Evolutionary conservation across 257 asterid genomes (phyloP).

Genomic region (Petunia secreta): DNA sequence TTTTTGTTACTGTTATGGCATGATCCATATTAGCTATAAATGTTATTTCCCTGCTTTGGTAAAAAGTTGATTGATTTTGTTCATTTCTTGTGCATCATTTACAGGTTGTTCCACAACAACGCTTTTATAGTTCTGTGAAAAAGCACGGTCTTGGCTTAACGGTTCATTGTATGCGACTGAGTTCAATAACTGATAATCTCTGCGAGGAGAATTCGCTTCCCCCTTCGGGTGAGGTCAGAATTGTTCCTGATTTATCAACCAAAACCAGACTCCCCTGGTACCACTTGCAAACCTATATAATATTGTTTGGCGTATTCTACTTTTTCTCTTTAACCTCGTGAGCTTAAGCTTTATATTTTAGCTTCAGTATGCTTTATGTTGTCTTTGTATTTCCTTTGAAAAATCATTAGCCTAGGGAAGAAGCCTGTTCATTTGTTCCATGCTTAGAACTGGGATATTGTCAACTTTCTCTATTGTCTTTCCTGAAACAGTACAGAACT

Average conservation of each 20-base stretch:
- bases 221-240: constrained; percentile 84
- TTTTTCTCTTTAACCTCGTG: constrained; percentile 7
- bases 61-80: too few species aligned
- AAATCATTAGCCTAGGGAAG: too few species aligned
- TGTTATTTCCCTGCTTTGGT: too few species aligned
- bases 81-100: neutral
- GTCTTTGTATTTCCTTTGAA: too few species aligned
- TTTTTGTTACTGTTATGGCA: too few species aligned
- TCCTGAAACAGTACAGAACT: too few species aligned
- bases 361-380: neutral
- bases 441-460: too few species aligned
- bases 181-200: constrained; percentile 68
- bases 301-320: constrained; percentile 1
- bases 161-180: constrained; percentile 71
- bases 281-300: constrained; percentile 24
- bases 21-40: too few species aligned
- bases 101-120: constrained; percentile 74
- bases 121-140: constrained; percentile 57
- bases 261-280: constrained; percentile 72
- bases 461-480: too few species aligned
- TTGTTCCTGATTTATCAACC: constrained; percentile 77
- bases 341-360: neutral
- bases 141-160: constrained; percentile 80
- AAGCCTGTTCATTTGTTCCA: too few species aligned
- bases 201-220: constrained; percentile 73